Evolutionary conservation across 257 asterid genomes (phyloP).

Genomic region (Solanum bulbocastanum): DNA sequence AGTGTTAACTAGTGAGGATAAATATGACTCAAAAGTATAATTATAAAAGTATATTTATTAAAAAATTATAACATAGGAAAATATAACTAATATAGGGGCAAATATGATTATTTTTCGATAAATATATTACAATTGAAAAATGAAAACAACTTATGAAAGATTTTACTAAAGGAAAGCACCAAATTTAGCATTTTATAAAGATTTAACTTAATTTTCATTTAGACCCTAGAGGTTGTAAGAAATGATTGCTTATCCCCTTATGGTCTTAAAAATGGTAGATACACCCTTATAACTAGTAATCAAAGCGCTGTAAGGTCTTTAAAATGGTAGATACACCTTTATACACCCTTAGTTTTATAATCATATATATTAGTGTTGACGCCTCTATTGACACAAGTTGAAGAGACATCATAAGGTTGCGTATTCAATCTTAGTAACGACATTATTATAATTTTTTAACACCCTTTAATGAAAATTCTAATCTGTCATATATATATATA

Average conservation of each 20-base stretch:
- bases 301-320: neutral
- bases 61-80: too few relatives aligned
- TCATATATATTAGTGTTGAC: neutral
- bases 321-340: neutral
- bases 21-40: too few relatives aligned
- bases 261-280: neutral
- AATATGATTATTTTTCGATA: too few relatives aligned
- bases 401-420: neutral
- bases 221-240: neutral
- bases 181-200: neutral
- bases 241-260: neutral
- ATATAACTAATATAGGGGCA: too few relatives aligned
- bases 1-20: neutral
- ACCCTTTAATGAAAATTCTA: rapidly evolving
- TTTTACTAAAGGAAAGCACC: neutral
- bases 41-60: too few relatives aligned
- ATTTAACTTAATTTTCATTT: neutral
- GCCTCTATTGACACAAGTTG: neutral
- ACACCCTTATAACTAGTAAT: neutral
- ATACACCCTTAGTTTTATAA: neutral
- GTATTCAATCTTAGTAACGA: neutral
- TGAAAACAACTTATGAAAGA: neutral
- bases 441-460: too few relatives aligned
- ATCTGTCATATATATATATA: neutral
- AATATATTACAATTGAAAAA: neutral